Conservation (phyloP, 805 yeast genomes). For the Saccharomyces jurei region DNA sequence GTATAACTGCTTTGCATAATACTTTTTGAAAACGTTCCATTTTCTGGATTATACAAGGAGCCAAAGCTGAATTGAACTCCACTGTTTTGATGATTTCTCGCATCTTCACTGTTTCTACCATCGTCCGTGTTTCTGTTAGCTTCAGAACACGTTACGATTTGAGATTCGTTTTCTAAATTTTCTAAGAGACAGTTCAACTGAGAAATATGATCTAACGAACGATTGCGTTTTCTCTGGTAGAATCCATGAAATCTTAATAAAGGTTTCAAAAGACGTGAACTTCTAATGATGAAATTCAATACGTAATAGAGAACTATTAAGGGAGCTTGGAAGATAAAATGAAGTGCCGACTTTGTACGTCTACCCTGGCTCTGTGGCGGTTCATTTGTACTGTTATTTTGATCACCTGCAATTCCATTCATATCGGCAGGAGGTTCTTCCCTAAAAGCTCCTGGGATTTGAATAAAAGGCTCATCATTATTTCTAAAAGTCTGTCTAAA, state of each 20-base stretch:
- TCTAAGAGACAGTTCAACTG: constrained; percentile 13
- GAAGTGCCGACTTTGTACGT: not conserved
- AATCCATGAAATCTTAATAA: constrained; percentile 16
- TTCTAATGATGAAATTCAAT: constrained; percentile 5
- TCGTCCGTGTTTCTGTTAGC: constrained; percentile 7
- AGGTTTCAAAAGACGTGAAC: constrained; percentile 15
- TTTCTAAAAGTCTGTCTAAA: not conserved
- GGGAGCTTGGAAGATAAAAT: constrained; percentile 8
- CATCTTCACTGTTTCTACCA: not conserved
- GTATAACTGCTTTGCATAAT: constrained; percentile 65
- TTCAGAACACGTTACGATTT: not conserved
- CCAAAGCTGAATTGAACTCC: constrained; percentile 15
- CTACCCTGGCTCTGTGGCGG: not conserved
- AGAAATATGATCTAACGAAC: constrained; percentile 7
- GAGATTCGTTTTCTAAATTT: constrained; percentile 9
- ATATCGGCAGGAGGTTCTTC: not conserved
- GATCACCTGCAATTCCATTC: not conserved
- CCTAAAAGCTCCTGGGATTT: constrained; percentile 1
- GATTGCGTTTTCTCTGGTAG: constrained; percentile 15
- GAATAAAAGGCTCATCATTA: not conserved
- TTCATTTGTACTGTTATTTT: not conserved
- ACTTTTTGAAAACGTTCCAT: constrained; percentile 12
- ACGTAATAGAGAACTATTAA: constrained; percentile 14
- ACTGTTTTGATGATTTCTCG: not conserved
- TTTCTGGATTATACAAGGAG: constrained; percentile 20